phyloP scores from a whole-genome alignment of 305 asterid species.

The Fraxinus sp. region DNA sequence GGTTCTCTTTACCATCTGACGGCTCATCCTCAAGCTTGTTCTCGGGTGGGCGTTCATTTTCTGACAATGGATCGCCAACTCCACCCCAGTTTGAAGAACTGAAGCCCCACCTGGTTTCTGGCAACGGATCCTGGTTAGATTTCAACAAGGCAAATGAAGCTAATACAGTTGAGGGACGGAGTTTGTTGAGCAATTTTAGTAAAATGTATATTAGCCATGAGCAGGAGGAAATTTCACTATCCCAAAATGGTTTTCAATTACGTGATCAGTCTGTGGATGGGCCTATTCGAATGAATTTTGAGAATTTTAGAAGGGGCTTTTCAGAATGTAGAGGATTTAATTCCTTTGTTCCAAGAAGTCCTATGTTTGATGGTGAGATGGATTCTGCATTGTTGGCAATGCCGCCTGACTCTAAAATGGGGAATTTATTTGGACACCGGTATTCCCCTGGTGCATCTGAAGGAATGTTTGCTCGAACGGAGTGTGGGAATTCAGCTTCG shows the following conservation, averaged over 20 bases:
- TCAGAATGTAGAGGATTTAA: conserved; percentile 35
- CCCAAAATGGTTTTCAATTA: conserved; percentile 33
- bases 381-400: conserved; percentile 35
- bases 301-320: conserved; percentile 32
- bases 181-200: conserved; percentile 44
- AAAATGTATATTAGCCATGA: conserved; percentile 48
- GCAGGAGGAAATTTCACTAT: conserved; percentile 31
- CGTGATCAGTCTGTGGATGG: conserved; percentile 31
- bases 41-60: conserved; percentile 46
- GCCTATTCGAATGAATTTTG: conserved; percentile 27
- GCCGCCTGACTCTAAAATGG: conserved; percentile 35
- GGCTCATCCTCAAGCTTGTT: conserved; percentile 70
- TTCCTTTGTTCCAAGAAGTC: conserved; percentile 34
- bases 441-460: conserved; percentile 33
- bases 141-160: conserved; percentile 27
- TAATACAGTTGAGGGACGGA: conserved; percentile 37
- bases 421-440: conserved; percentile 32
- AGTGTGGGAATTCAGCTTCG: conserved; percentile 25
- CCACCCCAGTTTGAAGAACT: conserved; percentile 51
- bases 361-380: conserved; percentile 30
- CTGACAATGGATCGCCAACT: conserved; percentile 54
- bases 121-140: conserved; percentile 39
- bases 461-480: conserved; percentile 30
- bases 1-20: conserved; percentile 52
- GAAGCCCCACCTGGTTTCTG: conserved; percentile 33